Base-by-base conservation (phyloP, 345 rosid genomes). In the Dipteronia dyeriana region DNA sequence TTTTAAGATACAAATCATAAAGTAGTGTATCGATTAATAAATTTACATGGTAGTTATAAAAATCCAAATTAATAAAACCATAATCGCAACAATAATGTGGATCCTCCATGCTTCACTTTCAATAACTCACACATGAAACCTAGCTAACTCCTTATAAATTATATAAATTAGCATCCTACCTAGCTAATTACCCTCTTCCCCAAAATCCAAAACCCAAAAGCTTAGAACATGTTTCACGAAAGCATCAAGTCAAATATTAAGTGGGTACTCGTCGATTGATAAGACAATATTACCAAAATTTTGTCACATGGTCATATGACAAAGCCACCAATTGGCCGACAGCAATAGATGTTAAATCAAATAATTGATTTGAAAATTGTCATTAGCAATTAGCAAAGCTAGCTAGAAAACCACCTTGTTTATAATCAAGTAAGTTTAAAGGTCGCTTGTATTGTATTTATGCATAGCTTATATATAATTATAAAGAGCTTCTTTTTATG, bases 301-400 rank as follows among this genome's bases (percentile, higher is more conserved):
- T 17, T 17, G 64, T 59, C 66, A 61, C 49, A 56, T 72, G 57
- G 47, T 56, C 60, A 68, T 19, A 66, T 22, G 70, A 73, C 66
- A 81, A 45, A 63, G 23, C 7, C 38, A 31, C 1, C 38, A 61
- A 38, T 62, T 73, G 61, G 64, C 69, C 63, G 39, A 73, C 68
- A 73, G 31, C 8, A 41, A 20, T 41, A 56, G 9, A 41, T 67
- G 54, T 56, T 16, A 56, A 56, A 56, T 72, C 25, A 29, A 65
- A 76, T 80, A 70, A 77, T 77, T 77, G 61, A 68, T 72, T 72
- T 19, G 9, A 41, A 73, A 4, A 31, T 49, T 38, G 73, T 57
- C 54, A 60, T 41, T 39, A 51, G 14, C 76, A 41, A 60, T 41
- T 39, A 51, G 14, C 76, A 41, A 67, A 19, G 53, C 77, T 39